Conservation (phyloP, 2,329 filamentous ascomycete species). For the Metarhizium rileyi region DNA sequence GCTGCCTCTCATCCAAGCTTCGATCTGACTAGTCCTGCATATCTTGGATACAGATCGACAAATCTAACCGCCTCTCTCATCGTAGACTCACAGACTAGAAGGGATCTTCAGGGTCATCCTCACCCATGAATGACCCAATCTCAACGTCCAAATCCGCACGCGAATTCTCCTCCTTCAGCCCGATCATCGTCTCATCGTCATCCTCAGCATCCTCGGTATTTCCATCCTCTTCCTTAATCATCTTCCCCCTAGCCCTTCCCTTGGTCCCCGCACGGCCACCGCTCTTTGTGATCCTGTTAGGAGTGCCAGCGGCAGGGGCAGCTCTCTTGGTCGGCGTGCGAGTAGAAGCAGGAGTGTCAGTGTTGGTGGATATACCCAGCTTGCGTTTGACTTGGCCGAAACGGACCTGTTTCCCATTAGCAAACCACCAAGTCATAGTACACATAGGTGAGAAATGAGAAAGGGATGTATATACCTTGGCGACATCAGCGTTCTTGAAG, state of each 20-base stretch:
- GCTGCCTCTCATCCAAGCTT: too few relatives aligned
- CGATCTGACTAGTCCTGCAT: neutral
- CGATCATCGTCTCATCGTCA: constrained; percentile 10
- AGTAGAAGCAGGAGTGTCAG: constrained; percentile 5
- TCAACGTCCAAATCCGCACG: neutral
- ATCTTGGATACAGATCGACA: neutral
- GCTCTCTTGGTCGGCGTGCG: constrained; percentile 15
- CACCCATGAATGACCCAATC: neutral
- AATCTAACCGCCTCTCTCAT: neutral
- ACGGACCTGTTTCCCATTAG: constrained; percentile 24
- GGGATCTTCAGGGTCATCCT: neutral
- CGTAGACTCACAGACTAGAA: neutral
- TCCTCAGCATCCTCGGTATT: constrained; percentile 9
- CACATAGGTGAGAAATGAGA: neutral
- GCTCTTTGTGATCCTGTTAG: constrained; percentile 22
- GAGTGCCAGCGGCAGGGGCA: constrained; percentile 8
- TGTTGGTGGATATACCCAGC: constrained; percentile 26
- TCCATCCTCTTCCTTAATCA: constrained; percentile 12
- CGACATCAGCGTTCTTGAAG: constrained; percentile 36
- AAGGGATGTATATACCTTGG: constrained; percentile 24
- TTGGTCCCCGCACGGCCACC: constrained; percentile 14
- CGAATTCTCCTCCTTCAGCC: constrained; percentile 10
- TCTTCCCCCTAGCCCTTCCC: constrained; percentile 12
- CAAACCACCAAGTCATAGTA: neutral
- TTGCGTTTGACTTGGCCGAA: constrained; percentile 42